These are phyloP conservation scores for Trichoderma endophyticum DNA, from an alignment of 2,329 filamentous ascomycete species.

Conservation along the genomic window DNA sequence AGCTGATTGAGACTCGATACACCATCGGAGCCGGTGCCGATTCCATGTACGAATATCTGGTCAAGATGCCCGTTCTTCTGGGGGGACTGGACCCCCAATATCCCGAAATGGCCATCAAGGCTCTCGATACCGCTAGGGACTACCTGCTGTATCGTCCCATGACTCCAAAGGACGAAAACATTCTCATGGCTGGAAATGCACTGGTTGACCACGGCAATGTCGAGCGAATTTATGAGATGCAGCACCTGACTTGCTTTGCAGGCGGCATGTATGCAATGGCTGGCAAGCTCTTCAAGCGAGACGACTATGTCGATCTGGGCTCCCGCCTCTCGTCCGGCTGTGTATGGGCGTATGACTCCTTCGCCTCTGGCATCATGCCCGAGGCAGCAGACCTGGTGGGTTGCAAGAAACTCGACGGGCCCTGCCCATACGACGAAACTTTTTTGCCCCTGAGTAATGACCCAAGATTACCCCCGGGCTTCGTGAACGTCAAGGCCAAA, in stretches of 20 bases:
- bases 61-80: slow-evolving; percentile 59
- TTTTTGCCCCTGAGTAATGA: slow-evolving; percentile 20
- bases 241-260: slow-evolving; percentile 68
- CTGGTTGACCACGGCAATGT: slow-evolving; percentile 28
- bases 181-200: slow-evolving; percentile 54
- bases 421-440: slow-evolving; percentile 35
- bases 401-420: slow-evolving; percentile 33
- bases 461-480: slow-evolving; percentile 48
- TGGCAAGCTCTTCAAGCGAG: slow-evolving; percentile 55
- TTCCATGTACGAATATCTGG: slow-evolving; percentile 57
- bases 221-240: slow-evolving; percentile 35
- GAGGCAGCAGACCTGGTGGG: slow-evolving; percentile 43
- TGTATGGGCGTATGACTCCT: slow-evolving; percentile 51
- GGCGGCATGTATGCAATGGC: slow-evolving; percentile 69
- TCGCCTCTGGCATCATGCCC: slow-evolving; percentile 53
- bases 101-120: slow-evolving; percentile 59
- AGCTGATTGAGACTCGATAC: slow-evolving; percentile 38
- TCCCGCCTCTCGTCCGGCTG: slow-evolving; percentile 50
- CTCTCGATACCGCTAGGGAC: slow-evolving; percentile 59
- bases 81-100: slow-evolving; percentile 64
- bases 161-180: slow-evolving; percentile 55
- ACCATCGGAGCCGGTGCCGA: slow-evolving; percentile 46
- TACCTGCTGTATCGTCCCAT: slow-evolving; percentile 68
- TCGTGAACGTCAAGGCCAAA: slow-evolving; percentile 49
- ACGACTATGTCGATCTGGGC: slow-evolving; percentile 47